Base-by-base conservation (phyloP, 1,284 basidiomycete species). In the Rhodotorula sp. region DNA sequence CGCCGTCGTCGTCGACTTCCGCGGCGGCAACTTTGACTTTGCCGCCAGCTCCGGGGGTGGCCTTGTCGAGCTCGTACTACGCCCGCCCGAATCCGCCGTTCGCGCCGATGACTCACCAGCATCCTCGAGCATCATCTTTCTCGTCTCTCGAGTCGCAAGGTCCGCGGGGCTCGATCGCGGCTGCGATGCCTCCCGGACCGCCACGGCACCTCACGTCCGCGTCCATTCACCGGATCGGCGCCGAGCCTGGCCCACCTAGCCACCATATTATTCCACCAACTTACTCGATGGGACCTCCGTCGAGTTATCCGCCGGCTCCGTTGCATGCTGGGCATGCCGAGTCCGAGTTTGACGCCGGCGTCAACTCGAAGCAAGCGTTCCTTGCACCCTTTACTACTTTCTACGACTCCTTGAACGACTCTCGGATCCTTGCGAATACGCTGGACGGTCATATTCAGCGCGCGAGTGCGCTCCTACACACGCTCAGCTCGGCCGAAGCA, bases 61-160 rank as follows among this genome's bases (percentile, higher is more conserved):
- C 57, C 8, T 62, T 54, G 26, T 51, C 45, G 29, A 62, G 60
- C 30, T 24, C 65, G 60, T 62, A 67, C 65, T 67, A 67, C 45
- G 57, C 62, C 55, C 65, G 65, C 22, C 65, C 65, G 6, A 62
- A 42, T 24, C 60, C 56, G 53, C 59, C 65, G 12, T 45, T 66
- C 29, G 59, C 51, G 18, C 59, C 51, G 1, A n/a, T 10, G 53
- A 18, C 26, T 14, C 26, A n/a, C 4, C 53, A 54, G 4, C 53
- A 54, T 6, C 53, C 24, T 15, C 24, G n/a, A 1, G 53, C 53
- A 26, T n/a, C 53, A 17, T 54, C 53, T 1, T 54, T 29, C 53
- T 54, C 53, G n/a, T 12, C 53, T n/a, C 29, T 26, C 17, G 53
- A 54, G 26, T 29, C 26, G n/a, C 53, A 54, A 29, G 53, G 53